Evolutionary conservation across 371 early-diverging fungal species (phyloP), one percentile per base, ranked within the genome.

Genomic region (Haplosporangium sp.): DNA sequence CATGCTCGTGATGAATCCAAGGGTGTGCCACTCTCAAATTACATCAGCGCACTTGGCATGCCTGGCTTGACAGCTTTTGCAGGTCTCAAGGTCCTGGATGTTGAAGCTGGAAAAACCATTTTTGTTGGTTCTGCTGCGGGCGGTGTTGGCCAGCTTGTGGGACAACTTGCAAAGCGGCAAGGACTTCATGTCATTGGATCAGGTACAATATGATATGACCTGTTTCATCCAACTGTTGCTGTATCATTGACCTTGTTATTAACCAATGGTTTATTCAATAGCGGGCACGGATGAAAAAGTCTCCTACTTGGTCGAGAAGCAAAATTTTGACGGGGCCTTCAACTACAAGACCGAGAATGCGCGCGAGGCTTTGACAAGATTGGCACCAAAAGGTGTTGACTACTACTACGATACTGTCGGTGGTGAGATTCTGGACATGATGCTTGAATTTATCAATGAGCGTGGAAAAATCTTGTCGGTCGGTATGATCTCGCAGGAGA

Each of bases 121-220:
- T 88, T 85, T 40, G 80, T 88, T 23, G 83, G 85, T 21, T 86
- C 88, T 36, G 89, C 89, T 12, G 72, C 89, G 21, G 86, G 87
- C 60, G 88, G 86, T 14, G 88, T 87, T 9, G 89, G 89, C 43
- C 88, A 88, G 66, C 66, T 88, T 16, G 88, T 86, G 20, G 75
- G 75, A 4, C 75, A 75, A 51, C 57, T 75, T 16, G 75, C 75
- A 13, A 75, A 75, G 43, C 23, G n/a, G 2, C 65, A 62, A 20
- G 75, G 75, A 5, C 53, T 75, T 12, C 47, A 14, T 14, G 75
- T 75, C 6, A 75, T 75, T 58, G 75, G 75, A 58, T 72, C 73
- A 53, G 73, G 70, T 70, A 59, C 6, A 43, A 55, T 40, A n/a
- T 57, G 16, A 38, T 14, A 38, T 55, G 18, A 55, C 55, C 11